Evolutionary conservation across 139 green algal species (phyloP).

Genomic region (Coccomyxa sp.): DNA sequence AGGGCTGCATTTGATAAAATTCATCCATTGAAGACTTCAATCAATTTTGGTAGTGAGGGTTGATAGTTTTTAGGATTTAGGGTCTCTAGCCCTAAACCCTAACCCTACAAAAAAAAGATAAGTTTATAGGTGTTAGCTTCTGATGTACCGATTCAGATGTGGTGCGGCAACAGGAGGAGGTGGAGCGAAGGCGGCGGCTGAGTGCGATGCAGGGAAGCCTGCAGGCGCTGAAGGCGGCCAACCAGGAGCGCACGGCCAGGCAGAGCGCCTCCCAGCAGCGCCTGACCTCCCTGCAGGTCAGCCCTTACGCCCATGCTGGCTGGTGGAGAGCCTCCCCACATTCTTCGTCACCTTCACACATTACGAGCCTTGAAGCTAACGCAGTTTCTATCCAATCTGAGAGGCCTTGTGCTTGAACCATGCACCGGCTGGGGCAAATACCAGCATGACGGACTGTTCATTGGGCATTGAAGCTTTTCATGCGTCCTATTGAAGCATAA

Average conservation of each 20-base stretch:
- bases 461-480: no score
- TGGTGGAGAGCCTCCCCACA: not conserved
- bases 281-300: not conserved
- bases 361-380: not conserved
- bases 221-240: not conserved
- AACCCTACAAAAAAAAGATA: no score
- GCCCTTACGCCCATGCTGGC: no score
- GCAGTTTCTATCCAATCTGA: no score
- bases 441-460: no score
- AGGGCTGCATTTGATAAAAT: no score
- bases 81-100: no score
- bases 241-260: not conserved
- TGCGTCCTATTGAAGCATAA: no score
- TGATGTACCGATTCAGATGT: not conserved
- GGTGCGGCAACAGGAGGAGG: constrained; percentile 1
- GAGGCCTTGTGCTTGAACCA: no score
- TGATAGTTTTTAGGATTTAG: not conserved
- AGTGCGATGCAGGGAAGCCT: not conserved
- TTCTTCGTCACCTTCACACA: not conserved
- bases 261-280: not conserved
- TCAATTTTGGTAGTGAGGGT: not conserved
- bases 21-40: not conserved
- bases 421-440: no score
- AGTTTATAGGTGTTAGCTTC: no score
- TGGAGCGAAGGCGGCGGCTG: constrained; percentile 5